Percentiles rank a stretch among this genome's conserved stretches.
Evolutionary conservation across 768 basidiomycete species (phyloP).

Genomic region (Suillus decipiens): DNA sequence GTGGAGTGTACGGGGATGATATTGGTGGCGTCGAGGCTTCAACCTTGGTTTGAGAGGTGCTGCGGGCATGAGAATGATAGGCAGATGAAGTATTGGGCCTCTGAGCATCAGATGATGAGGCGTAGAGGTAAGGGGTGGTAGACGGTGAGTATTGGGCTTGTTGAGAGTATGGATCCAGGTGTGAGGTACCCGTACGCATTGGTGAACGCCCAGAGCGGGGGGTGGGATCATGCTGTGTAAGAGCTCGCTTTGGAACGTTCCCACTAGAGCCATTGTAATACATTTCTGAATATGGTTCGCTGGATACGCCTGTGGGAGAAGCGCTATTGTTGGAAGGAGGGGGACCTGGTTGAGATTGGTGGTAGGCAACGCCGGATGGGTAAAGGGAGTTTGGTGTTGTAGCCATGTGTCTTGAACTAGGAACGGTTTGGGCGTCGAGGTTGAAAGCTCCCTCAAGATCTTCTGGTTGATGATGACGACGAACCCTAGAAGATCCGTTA

Average conservation of each 20-base stretch:
- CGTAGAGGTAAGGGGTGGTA: slow-evolving; percentile 49
- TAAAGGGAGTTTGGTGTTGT: slow-evolving; percentile 51
- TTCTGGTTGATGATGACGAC: slow-evolving; percentile 70
- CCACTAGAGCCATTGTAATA: slow-evolving; percentile 55
- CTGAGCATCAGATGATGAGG: slow-evolving; percentile 37
- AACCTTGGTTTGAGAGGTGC: slow-evolving; percentile 56
- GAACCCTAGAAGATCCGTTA: slow-evolving; percentile 44
- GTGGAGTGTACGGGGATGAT: slow-evolving; percentile 59
- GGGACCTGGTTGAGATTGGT: slow-evolving; percentile 46
- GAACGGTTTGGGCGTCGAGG: slow-evolving; percentile 31
- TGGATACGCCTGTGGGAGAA: slow-evolving; percentile 32
- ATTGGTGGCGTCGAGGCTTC: slow-evolving; percentile 51
- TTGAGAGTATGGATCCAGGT: slow-evolving; percentile 72
- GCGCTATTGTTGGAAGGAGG: slow-evolving; percentile 36
- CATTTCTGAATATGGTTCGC: slow-evolving; percentile 57
- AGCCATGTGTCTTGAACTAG: slow-evolving; percentile 26
- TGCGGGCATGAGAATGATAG: slow-evolving; percentile 59
- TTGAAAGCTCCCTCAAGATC: slow-evolving; percentile 61
- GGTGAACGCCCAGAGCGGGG: slow-evolving; percentile 61
- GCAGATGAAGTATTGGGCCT: slow-evolving; percentile 41
- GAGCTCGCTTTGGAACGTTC: slow-evolving; percentile 57
- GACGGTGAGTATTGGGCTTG: slow-evolving; percentile 63
- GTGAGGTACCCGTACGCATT: slow-evolving; percentile 52
- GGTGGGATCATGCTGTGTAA: slow-evolving; percentile 55
- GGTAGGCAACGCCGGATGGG: slow-evolving; percentile 58